A percentile compares a stretch with the other conserved stretches of the same genome.
Conservation (phyloP, 1,284 basidiomycete genomes). For the Sanguinoderma infundibulare region DNA sequence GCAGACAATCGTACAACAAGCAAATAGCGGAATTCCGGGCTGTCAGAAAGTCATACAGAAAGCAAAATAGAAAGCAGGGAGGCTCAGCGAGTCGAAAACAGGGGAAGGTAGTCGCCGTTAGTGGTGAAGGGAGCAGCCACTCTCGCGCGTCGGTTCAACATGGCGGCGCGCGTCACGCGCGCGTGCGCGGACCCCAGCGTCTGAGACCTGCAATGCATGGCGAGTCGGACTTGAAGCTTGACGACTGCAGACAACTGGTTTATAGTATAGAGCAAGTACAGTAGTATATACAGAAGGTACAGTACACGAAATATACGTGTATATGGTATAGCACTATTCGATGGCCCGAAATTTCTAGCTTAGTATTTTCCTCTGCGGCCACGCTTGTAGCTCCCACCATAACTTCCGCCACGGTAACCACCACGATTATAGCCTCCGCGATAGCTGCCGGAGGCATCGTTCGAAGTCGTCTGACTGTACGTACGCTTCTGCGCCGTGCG, state of each 20-base stretch:
- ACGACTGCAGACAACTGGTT: too few relatives aligned
- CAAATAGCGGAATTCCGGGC: not conserved
- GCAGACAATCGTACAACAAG: conserved; percentile 13
- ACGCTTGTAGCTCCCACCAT: conserved; percentile 14
- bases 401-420: conserved; percentile 10
- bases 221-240: too few relatives aligned
- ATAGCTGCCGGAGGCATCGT: not conserved
- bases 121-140: conserved; percentile 1
- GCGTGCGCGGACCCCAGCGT: not conserved
- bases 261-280: not conserved
- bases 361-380: conserved; percentile 17
- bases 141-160: conserved; percentile 10
- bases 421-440: conserved; percentile 17
- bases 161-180: conserved; percentile 16
- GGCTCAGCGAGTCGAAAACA: not conserved
- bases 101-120: conserved; percentile 1
- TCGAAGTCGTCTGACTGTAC: conserved; percentile 25
- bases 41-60: not conserved
- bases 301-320: conserved; percentile 4
- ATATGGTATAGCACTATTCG: conserved; percentile 8
- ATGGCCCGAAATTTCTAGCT: not conserved
- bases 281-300: not conserved
- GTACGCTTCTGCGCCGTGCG: conserved; percentile 33
- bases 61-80: not conserved
- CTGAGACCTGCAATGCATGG: too few relatives aligned